Percentiles rank a stretch among this genome's conserved stretches.
These are phyloP conservation scores for Penicillium verhagenii DNA, from an alignment of 495 filamentous ascomycete species.

Conservation along the genomic window DNA sequence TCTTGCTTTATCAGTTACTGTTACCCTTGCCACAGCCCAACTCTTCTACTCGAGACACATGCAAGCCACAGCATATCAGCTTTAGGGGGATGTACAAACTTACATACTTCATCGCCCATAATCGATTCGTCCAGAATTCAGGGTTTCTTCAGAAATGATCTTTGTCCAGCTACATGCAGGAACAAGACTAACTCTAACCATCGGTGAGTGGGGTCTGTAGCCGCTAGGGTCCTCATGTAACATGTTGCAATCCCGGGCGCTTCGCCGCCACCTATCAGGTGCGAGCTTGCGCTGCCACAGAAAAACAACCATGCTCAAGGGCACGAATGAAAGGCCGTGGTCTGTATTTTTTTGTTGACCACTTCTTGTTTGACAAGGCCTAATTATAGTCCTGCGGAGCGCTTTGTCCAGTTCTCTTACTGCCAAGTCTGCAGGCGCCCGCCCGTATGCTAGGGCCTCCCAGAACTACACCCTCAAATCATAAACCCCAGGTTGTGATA, in stretches of 20 bases:
- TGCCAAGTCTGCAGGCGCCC: constrained; percentile 29
- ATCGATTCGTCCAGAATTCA: background rate
- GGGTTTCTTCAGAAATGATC: background rate
- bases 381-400: constrained; percentile 11
- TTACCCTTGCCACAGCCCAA: background rate
- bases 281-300: background rate
- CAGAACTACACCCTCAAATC: background rate
- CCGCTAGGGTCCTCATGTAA: constrained; percentile 11
- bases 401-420: constrained; percentile 5
- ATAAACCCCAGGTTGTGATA: background rate
- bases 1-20: too few species aligned
- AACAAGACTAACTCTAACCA: background rate
- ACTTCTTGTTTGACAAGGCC: background rate
- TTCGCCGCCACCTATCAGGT: constrained; percentile 24
- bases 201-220: background rate
- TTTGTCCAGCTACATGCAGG: background rate
- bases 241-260: constrained; percentile 17
- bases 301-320: background rate
- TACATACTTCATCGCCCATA: background rate
- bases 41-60: background rate
- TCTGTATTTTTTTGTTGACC: background rate
- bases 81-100: too few species aligned
- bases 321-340: constrained; percentile 6
- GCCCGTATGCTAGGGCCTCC: constrained; percentile 5
- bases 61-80: background rate